Evolutionary conservation across 2,329 filamentous ascomycete genomes (phyloP), one percentile per base, ranked within the genome.

Genomic region (Penicillium sp.): DNA sequence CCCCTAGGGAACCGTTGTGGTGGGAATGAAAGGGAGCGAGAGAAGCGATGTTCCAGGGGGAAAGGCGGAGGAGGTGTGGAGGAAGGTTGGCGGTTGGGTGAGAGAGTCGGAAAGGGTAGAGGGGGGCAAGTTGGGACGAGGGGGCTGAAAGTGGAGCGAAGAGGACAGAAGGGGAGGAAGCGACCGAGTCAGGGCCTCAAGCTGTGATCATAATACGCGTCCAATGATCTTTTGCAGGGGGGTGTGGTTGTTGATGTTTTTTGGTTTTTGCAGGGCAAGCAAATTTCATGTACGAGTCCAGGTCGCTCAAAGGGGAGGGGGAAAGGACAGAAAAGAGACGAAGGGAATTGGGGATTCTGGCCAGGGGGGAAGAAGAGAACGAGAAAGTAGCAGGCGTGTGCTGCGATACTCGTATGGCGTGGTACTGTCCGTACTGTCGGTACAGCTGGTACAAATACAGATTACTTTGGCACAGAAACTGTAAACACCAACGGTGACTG

Each of bases 131-230:
- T 53, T 58, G 42, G 51, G 49, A 53, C 37, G 62, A 61, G 62
- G 57, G 57, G 60, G 63, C 56, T 67, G 55, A 65, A 64, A 63
- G 63, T 67, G 64, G 60, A 67, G 58, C 54, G 60, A 63, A 60
- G 51, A 50, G 59, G 52, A 49, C 52, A 48, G 31, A 34, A 57
- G 55, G 53, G 52, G 4, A 53, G 59, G 57, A 67, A 57, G 63
- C 45, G 58, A 63, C 62, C 58, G 58, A 66, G 51, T 62, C 47
- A 52, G 55, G 65, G 57, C 65, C 58, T 67, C 60, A 69, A 59
- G 62, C 62, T 63, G 54, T 55, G 65, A 64, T 67, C 66, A 68
- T 68, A 68, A 67, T 68, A 58, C 47, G 20, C 58, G 28, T 56
- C 48, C 45, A 59, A 59, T 42, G 54, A 59, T 59, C 43, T 37